Percentiles rank a stretch among this genome's conserved stretches.
Conservation (phyloP, 768 basidiomycete genomes). For the Amanita rubescens region DNA sequence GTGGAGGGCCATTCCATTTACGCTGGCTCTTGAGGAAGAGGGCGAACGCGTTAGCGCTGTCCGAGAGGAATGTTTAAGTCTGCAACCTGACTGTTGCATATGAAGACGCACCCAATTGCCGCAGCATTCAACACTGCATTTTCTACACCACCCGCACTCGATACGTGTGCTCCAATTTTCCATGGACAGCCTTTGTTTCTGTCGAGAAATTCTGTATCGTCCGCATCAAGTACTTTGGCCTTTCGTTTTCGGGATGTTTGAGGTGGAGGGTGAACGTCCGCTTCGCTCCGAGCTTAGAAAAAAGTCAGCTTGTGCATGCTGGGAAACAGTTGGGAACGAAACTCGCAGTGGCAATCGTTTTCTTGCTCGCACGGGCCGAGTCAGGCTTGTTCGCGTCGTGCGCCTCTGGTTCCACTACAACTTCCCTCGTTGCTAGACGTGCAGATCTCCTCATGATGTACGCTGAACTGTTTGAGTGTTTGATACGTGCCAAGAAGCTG, state of each 20-base stretch:
- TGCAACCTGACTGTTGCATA: neutral
- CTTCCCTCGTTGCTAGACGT: neutral
- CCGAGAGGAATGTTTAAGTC: neutral
- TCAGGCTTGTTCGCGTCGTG: neutral
- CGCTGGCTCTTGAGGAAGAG: slow-evolving; percentile 81
- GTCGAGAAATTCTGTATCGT: slow-evolving; percentile 19
- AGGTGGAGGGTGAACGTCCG: neutral
- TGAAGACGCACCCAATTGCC: slow-evolving; percentile 49
- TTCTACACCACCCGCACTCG: slow-evolving; percentile 73
- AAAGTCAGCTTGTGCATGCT: neutral
- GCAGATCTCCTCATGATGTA: neutral
- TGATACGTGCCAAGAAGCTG: neutral
- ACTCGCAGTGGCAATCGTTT: neutral
- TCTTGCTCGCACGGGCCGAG: neutral
- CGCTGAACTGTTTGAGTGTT: neutral
- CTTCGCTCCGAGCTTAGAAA: neutral
- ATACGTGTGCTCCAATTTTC: slow-evolving; percentile 83
- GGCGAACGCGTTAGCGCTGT: slow-evolving; percentile 75
- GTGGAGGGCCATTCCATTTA: slow-evolving; percentile 65
- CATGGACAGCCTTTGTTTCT: slow-evolving; percentile 32
- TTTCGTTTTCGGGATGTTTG: slow-evolving; percentile 11
- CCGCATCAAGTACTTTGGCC: slow-evolving; percentile 7
- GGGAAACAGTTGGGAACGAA: neutral
- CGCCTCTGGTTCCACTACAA: neutral
- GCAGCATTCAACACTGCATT: slow-evolving; percentile 66